These are phyloP conservation scores for Begonia peltatifolia DNA, from an alignment of 306 rosid species.

Conservation along the genomic window DNA sequence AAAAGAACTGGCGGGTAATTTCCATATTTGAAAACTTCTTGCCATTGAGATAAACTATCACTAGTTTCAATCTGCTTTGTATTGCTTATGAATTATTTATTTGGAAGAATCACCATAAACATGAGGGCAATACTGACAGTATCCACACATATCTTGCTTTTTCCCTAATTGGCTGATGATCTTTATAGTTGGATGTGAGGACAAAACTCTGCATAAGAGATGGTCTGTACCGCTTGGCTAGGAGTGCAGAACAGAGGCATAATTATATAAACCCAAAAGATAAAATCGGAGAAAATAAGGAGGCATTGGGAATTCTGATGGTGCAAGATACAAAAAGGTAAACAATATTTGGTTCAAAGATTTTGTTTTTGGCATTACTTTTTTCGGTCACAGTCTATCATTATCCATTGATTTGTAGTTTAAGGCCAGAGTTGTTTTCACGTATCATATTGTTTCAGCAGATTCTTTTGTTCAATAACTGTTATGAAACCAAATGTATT, in stretches of 20 bases:
- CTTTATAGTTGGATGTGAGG: slow-evolving; percentile 55
- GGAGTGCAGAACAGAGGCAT: slow-evolving; percentile 79
- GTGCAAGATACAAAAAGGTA: slow-evolving; percentile 45
- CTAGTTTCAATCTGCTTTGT: too few species aligned
- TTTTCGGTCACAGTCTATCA: background rate
- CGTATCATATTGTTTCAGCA: background rate
- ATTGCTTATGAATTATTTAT: too few species aligned
- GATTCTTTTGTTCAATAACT: background rate
- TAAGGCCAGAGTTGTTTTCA: too few species aligned
- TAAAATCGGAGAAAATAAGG: slow-evolving; percentile 30
- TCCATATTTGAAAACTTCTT: too few species aligned
- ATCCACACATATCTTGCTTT: background rate
- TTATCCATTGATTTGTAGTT: too few species aligned
- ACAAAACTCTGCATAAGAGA: slow-evolving; percentile 81
- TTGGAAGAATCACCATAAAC: too few species aligned
- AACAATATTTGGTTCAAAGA: slow-evolving; percentile 8
- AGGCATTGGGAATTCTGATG: slow-evolving; percentile 23
- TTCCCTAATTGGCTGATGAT: slow-evolving; percentile 1
- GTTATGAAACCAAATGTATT: slow-evolving; percentile 27
- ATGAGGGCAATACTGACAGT: too few species aligned
- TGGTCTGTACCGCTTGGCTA: slow-evolving; percentile 81
- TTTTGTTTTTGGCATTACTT: slow-evolving; percentile 1
- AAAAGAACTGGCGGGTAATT: too few species aligned
- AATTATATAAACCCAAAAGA: slow-evolving; percentile 20
- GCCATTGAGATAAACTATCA: too few species aligned